Conservation (phyloP, 208 protist genomes). For the Wallacemonas sp. region DNA sequence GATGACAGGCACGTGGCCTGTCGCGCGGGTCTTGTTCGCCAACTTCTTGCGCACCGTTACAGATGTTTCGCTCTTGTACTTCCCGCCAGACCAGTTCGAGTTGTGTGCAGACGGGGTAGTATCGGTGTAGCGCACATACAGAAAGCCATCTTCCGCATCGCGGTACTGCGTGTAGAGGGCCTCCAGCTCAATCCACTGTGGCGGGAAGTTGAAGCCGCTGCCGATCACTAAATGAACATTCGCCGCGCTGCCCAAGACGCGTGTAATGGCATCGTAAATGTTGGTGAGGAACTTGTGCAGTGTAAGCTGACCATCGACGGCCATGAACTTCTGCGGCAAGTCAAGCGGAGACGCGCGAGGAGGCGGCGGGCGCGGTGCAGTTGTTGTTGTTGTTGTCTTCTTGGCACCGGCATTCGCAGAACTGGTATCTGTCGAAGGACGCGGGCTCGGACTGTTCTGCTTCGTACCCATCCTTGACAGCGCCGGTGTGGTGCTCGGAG, state of each 20-base stretch:
- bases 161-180: neutral
- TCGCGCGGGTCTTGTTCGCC: neutral
- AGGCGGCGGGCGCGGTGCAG: no score
- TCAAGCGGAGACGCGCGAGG: no score
- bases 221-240: constrained; percentile 9
- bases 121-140: constrained; percentile 1
- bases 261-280: constrained; percentile 6
- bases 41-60: neutral
- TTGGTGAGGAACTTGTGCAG: constrained; percentile 9
- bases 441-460: no score
- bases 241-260: neutral
- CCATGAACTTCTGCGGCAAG: neutral
- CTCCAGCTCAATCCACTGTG: neutral
- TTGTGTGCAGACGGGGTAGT: neutral
- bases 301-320: neutral
- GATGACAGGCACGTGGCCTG: constrained; percentile 1
- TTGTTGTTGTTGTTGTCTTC: no score
- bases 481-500: no score
- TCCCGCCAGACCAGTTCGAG: neutral
- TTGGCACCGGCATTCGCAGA: no score
- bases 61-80: neutral
- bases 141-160: neutral
- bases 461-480: no score
- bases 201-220: neutral
- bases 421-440: no score